These are phyloP conservation scores for Lyophyllum atratum DNA, from an alignment of 768 basidiomycete genomes.

Conservation along the genomic window DNA sequence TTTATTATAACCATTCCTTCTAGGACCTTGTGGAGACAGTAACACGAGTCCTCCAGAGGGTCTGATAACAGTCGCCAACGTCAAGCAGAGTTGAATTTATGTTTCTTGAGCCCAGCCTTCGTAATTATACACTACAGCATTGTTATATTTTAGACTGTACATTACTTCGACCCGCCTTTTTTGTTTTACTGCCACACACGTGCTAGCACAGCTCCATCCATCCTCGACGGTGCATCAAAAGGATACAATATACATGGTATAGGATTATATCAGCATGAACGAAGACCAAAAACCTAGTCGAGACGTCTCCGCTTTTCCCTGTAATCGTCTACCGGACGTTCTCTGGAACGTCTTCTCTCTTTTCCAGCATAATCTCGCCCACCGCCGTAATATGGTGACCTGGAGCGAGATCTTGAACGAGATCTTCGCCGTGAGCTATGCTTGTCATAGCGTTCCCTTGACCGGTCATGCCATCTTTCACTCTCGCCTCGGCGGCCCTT, in stretches of 20 bases:
- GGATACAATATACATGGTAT: not conserved
- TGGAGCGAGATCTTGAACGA: conserved; percentile 29
- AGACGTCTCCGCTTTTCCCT: conserved; percentile 59
- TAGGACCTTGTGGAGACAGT: not conserved
- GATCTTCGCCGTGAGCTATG: conserved; percentile 27
- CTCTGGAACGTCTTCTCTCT: conserved; percentile 32
- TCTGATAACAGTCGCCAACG: not conserved
- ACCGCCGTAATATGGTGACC: conserved; percentile 27
- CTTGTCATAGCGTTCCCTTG: conserved; percentile 25
- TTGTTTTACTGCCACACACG: not conserved
- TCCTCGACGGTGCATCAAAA: not conserved
- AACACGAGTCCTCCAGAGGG: not conserved
- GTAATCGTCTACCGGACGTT: conserved; percentile 30
- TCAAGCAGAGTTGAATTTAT: not conserved
- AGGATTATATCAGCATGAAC: not conserved
- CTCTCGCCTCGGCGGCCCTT: conserved; percentile 2
- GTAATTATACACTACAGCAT: not conserved
- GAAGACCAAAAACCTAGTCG: conserved; percentile 37
- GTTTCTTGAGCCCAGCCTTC: not conserved
- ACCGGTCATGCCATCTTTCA: conserved; percentile 10
- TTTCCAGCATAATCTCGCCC: conserved; percentile 23
- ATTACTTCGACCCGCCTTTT: not conserved
- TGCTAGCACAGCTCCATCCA: too few relatives aligned
- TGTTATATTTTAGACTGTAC: not conserved
- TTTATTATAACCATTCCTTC: not conserved